These are phyloP conservation scores for Solanum bukasovii DNA, from an alignment of 257 asterid species.

Conservation along the genomic window DNA sequence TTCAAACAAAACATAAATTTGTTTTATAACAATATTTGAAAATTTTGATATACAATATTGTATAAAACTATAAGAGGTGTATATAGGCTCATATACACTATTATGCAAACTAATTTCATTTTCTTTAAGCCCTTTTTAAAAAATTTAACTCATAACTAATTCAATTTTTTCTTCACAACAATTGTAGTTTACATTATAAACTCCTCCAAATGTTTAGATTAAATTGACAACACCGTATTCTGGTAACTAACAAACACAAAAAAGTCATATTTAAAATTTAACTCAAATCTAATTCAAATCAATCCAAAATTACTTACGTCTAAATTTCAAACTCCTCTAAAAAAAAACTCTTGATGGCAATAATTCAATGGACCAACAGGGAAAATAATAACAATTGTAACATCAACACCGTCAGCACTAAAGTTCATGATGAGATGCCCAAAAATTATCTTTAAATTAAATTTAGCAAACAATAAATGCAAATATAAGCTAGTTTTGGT, in stretches of 20 bases:
- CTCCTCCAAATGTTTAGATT: background rate
- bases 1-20: too few species aligned
- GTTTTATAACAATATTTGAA: too few species aligned
- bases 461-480: background rate
- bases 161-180: background rate
- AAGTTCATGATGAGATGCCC: background rate
- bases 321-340: background rate
- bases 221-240: background rate
- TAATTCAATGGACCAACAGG: background rate
- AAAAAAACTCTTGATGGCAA: background rate
- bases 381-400: too few species aligned
- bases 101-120: too few species aligned
- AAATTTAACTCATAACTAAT: background rate
- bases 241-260: background rate
- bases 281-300: too few species aligned
- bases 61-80: background rate
- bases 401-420: background rate
- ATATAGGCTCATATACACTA: background rate
- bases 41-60: too few species aligned
- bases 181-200: background rate
- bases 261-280: too few species aligned
- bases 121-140: background rate
- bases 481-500: background rate
- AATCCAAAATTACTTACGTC: too few species aligned
- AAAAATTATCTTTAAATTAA: background rate